These are phyloP conservation scores for Diutina mesorugosa DNA, from an alignment of 1,139 yeast genomes.

Conservation along the genomic window DNA sequence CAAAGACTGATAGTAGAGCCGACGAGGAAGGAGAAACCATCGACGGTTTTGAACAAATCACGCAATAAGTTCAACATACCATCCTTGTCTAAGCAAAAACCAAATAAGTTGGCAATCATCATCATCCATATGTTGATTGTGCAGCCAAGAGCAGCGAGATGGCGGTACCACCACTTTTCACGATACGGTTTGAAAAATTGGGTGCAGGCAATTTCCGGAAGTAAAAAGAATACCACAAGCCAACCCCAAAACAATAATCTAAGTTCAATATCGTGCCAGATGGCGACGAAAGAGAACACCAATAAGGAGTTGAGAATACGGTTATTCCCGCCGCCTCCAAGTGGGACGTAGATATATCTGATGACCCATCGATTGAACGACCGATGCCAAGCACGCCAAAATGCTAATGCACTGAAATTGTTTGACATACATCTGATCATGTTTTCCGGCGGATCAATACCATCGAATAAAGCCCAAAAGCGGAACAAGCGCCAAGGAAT, in stretches of 20 bases:
- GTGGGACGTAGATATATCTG: constrained; percentile 71
- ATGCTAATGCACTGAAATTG: constrained; percentile 82
- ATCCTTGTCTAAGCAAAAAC: constrained; percentile 85
- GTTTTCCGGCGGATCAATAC: constrained; percentile 93
- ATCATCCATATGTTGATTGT: constrained; percentile 90
- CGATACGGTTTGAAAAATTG: constrained; percentile 26
- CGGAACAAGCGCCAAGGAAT: constrained; percentile 96
- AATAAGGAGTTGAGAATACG: constrained; percentile 65
- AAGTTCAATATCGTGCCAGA: constrained; percentile 96
- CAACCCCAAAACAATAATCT: constrained; percentile 90
- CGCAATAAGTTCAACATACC: constrained; percentile 57
- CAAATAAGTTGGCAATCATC: constrained; percentile 94
- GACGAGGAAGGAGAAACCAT: constrained; percentile 57
- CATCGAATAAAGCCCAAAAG: constrained; percentile 83
- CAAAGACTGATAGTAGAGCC: constrained; percentile 57
- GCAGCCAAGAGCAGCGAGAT: constrained; percentile 77
- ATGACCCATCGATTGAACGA: constrained; percentile 85
- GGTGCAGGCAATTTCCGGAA: constrained; percentile 80
- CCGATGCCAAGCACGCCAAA: constrained; percentile 99
- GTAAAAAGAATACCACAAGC: constrained; percentile 72
- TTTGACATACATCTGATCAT: constrained; percentile 95
- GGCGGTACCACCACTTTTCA: constrained; percentile 61
- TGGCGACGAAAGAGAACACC: constrained; percentile 93
- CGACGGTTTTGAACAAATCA: constrained; percentile 59
- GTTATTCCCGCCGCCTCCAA: constrained; percentile 45